Evolutionary conservation across 768 basidiomycete species (phyloP), one percentile per base, ranked within the genome.

Genomic region (Rossbeevera mucosa): DNA sequence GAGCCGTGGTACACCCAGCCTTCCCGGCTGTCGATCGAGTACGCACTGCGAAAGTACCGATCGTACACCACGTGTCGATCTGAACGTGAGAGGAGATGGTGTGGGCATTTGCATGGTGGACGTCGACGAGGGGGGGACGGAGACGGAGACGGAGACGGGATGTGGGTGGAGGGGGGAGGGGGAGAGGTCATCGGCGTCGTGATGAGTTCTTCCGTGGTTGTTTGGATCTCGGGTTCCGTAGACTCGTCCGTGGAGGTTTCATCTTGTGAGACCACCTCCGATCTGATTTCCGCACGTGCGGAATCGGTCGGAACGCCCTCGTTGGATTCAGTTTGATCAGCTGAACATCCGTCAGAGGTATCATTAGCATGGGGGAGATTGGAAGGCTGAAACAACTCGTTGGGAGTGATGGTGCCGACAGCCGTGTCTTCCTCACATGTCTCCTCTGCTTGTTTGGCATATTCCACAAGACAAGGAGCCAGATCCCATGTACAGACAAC

Each of bases 1-100:
- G 51, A 54, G 5, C 60, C 56, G 5, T 16, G 43, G 48, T 52
- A 55, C 4, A 61, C 46, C 60, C 55, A 61, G n/a, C 60, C 60
- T 31, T 52, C n/a, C 16, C 21, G 40, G 22, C 20, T 16, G 14
- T 60, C 47, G 21, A 61, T 46, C 2, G 53, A 50, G 36, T 58
- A 61, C 18, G 52, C 41, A n/a, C 55, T 60, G 11, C 38, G 48
- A n/a, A 60, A 36, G 30, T 57, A 60, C 8, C 11, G 3, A n/a
- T 59, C 55, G 14, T 59, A 59, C 6, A 58, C 16, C 22, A 58
- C 48, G 41, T 48, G 22, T 3, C 30, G 2, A 41, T 51, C 58
- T 7, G 52, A 59, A 22, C 56, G 52, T 12, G 58, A 58, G 8
- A 59, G 50, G 24, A 59, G 56, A 22, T 18, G 18, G 36, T 58